Base-by-base conservation (phyloP, 2,329 filamentous ascomycete genomes). In the Aspergillus niger region DNA sequence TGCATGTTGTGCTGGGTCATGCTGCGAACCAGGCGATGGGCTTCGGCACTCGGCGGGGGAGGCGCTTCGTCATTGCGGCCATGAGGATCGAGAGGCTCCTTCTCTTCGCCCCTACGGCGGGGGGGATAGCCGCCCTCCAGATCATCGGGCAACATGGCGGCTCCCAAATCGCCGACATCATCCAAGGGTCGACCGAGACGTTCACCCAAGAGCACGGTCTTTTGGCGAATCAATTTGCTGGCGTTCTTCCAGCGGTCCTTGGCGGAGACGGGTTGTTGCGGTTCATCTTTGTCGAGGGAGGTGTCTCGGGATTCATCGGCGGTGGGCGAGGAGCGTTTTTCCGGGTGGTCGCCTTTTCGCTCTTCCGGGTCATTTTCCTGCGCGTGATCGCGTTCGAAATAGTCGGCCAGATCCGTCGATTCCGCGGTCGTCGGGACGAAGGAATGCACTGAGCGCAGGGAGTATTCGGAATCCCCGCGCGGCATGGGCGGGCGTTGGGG, bases 1-100 rank as follows among this genome's bases (percentile, higher is more conserved):
- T 65, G 60, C 38, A 67, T 66, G 32, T 70, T 69, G 30, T 62
- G 59, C 57, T 71, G 68, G 47, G 72, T 76, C 63, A 76, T 69
- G 22, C 66, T 70, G 55, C 74, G 74, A n/a, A 77, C 75, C 1
- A 77, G 67, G 17, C 74, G 72, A 69, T 77, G 75, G 1, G 75
- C 75, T 58, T 76, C 75, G 1, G 74, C 70, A 50, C 70, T 74
- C 8, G 72, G 67, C 1, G 69, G 60, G 3, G 66, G 65, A 55
- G 69, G 62, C 0, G 64, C 44, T 15, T 67, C 60, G 8, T 70
- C 69, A 13, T 65, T 64, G 2, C 55, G 65, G 17, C 69, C 59
- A 2, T 60, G 65, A 43, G 67, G 59, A 7, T 17, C 39, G 11
- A 48, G 44, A 4, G 67, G 58, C 4, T 62, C 63, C 5, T 63